Conservation (phyloP, 768 basidiomycete species). For the Lyophyllum semitale region DNA sequence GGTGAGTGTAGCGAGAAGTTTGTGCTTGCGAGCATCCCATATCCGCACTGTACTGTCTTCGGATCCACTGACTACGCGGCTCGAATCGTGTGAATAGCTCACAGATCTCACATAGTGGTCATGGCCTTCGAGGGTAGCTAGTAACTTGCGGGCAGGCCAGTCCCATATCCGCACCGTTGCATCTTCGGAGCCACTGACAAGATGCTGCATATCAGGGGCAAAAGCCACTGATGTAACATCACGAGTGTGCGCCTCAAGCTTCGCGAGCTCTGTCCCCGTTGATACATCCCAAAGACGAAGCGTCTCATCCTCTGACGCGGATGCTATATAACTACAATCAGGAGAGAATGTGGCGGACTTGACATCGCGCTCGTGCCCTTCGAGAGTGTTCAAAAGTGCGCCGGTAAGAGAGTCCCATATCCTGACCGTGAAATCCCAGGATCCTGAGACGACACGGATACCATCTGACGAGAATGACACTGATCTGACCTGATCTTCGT, state of each 20-base stretch:
- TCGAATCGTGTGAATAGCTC: conserved; percentile 9
- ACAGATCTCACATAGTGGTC: conserved; percentile 11
- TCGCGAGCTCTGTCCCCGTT: conserved; percentile 7
- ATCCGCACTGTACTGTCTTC: conserved; percentile 15
- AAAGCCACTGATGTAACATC: conserved; percentile 13
- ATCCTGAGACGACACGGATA: background rate
- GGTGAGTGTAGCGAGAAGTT: background rate
- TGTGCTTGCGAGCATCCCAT: conserved; percentile 4
- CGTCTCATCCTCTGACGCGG: conserved; percentile 10
- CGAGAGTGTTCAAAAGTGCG: background rate
- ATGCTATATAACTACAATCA: conserved; percentile 7
- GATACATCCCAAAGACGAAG: conserved; percentile 10
- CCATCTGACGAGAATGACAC: conserved; percentile 7
- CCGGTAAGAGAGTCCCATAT: background rate
- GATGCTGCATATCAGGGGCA: conserved; percentile 8
- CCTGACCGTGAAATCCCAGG: background rate
- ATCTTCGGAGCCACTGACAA: conserved; percentile 13
- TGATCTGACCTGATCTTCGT: conserved; percentile 3
- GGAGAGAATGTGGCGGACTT: conserved; percentile 2
- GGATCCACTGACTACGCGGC: conserved; percentile 4
- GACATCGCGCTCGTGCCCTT: background rate
- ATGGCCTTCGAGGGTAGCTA: conserved; percentile 7
- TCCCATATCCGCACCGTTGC: conserved; percentile 12
- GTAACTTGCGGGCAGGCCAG: conserved; percentile 4
- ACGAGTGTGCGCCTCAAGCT: conserved; percentile 3